Base-by-base conservation (phyloP, 116 monocot genomes). In the Papilionanthe hybrid region DNA sequence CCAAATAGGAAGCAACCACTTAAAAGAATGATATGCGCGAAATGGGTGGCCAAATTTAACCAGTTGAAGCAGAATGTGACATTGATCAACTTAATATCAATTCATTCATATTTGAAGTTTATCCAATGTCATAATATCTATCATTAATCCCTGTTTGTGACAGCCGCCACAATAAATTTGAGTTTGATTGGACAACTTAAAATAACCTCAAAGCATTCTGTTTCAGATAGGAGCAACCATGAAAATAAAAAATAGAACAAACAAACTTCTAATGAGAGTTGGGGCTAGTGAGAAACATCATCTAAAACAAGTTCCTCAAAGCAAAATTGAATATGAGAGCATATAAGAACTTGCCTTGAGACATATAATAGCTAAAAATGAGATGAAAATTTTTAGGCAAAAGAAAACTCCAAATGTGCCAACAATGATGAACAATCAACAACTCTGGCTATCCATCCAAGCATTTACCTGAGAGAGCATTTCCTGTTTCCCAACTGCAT, bases 391-490 rank as follows among this genome's bases (percentile, higher is more conserved):
- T 3, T 15, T 4, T 15, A 53, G 53, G 53, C 53, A 53, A 15
- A 53, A 15, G 15, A 53, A 17, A 53, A 53, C 53, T 53, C 17
- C 15, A 17, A 53, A 53, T 13, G 53, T 15, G 15, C 53, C 53
- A 50, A 15, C 15, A 50, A 15, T 50, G 53, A 50, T 50, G 53
- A 50, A 13, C 13, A 50, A 50, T 50, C 4, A 15, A 50, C 53
- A 50, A 2, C 53, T 15, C 53, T 50, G 53, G 53, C 53, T 15
- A 50, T 50, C 53, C 65, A 22, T 25, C 19, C 74, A 22, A 49
- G 80, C 43, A 67, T 80, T 71, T 91, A 94, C 98, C 98, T 98
- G 98, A 9, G 94, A 93, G 78, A 93, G 88, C 80, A 98, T 81
- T 82, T 98, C 98, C 72, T 89, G 91, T 72, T 89, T 91, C 75